Evolutionary conservation across 176 grass and related monocot genomes (phyloP).

Genomic region (Pontederia crassipes): DNA sequence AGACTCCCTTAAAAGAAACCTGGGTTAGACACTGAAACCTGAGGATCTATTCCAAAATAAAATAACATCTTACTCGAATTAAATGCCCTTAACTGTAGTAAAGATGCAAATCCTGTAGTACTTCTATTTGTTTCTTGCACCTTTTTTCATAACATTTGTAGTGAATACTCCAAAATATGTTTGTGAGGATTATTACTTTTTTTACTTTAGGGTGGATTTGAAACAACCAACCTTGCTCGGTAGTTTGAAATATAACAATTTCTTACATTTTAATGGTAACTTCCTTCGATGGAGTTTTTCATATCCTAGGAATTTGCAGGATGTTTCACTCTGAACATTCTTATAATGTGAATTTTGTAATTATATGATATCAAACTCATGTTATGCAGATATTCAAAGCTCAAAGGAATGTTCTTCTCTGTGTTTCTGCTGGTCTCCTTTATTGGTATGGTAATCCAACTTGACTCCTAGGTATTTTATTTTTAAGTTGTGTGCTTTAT

Average conservation of each 20-base stretch:
- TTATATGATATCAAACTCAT: neutral
- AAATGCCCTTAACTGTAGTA: too few species aligned
- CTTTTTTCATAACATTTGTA: too few species aligned
- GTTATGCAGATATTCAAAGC: constrained; percentile 9
- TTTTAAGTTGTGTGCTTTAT: neutral
- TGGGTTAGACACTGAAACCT: too few species aligned
- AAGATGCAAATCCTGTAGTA: too few species aligned
- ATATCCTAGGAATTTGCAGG: neutral
- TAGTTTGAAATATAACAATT: neutral
- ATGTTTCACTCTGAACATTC: neutral
- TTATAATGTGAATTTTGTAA: neutral
- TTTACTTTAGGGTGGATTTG: neutral
- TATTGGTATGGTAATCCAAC: neutral
- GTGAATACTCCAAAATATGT: too few species aligned
- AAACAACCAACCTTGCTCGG: neutral
- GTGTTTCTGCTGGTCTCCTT: constrained; percentile 5
- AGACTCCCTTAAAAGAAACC: too few species aligned
- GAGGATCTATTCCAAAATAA: too few species aligned
- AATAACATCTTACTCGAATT: too few species aligned
- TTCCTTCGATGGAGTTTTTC: neutral
- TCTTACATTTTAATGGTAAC: neutral
- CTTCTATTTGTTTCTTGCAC: too few species aligned
- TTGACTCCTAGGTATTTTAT: neutral
- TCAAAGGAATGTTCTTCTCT: constrained; percentile 6
- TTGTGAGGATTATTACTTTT: too few species aligned